phyloP scores from a whole-genome alignment of 306 rosid species.

The Pterocarpus santalinus region DNA sequence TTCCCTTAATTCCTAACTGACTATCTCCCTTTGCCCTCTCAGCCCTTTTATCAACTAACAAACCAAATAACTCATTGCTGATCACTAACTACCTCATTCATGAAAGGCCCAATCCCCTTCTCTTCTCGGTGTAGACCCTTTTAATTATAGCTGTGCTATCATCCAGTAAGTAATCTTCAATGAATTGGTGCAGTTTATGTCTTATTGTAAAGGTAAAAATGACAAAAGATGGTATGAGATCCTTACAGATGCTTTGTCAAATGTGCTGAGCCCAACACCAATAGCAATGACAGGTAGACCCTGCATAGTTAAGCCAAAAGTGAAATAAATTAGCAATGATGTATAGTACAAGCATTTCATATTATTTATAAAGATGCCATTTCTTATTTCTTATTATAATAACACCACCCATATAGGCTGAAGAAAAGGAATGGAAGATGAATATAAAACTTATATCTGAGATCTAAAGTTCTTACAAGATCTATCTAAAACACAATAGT shows the following conservation, averaged over 20 bases:
- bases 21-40: too few relatives aligned
- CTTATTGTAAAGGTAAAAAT: slow-evolving; percentile 24
- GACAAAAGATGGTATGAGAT: slow-evolving; percentile 36
- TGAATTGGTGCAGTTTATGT: slow-evolving; percentile 25
- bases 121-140: too few relatives aligned
- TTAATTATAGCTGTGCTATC: too few relatives aligned
- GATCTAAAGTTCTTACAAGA: slow-evolving; percentile 31
- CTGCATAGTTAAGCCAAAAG: slow-evolving; percentile 53
- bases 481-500: slow-evolving; percentile 40
- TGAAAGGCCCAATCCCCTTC: too few relatives aligned
- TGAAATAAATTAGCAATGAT: slow-evolving; percentile 30
- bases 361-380: slow-evolving; percentile 6
- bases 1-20: too few relatives aligned
- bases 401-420: background rate
- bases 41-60: too few relatives aligned
- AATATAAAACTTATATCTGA: background rate
- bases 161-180: background rate
- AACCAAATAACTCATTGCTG: too few relatives aligned
- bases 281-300: slow-evolving; percentile 88
- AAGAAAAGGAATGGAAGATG: slow-evolving; percentile 21
- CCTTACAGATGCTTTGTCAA: slow-evolving; percentile 96
- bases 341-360: slow-evolving; percentile 1
- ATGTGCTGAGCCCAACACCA: slow-evolving; percentile 94
- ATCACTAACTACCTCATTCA: too few relatives aligned
- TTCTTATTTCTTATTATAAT: background rate